Conservation (phyloP, 164 flowering plant species). For the Vitis labrusca region DNA sequence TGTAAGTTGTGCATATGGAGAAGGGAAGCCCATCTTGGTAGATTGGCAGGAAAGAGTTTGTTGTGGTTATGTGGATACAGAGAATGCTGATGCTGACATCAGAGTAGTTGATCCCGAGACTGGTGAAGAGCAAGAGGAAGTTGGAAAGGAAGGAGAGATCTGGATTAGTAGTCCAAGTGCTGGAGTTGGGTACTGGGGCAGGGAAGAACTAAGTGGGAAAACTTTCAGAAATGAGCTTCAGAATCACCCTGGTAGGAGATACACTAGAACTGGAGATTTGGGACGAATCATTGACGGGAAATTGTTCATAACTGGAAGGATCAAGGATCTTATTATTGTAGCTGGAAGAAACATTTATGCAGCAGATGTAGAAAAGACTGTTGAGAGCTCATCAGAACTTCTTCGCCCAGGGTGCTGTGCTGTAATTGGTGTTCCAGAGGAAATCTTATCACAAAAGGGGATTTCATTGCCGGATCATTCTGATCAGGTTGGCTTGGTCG, state of each 20-base stretch:
- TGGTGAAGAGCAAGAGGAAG: constrained; percentile 44
- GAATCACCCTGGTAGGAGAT: constrained; percentile 41
- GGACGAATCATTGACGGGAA: constrained; percentile 64
- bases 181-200: constrained; percentile 84
- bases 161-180: constrained; percentile 88
- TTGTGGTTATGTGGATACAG: constrained; percentile 56
- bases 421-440: constrained; percentile 80
- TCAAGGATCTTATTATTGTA: constrained; percentile 79
- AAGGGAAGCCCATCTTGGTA: constrained; percentile 55
- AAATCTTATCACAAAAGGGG: constrained; percentile 56
- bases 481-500: constrained; percentile 78
- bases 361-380: constrained; percentile 79
- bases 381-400: constrained; percentile 63
- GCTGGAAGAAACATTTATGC: constrained; percentile 79
- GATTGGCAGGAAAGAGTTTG: constrained; percentile 89
- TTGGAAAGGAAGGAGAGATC: constrained; percentile 76
- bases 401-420: constrained; percentile 85
- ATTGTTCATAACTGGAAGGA: constrained; percentile 80
- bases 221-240: constrained; percentile 55
- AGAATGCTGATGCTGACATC: constrained; percentile 56
- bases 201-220: constrained; percentile 49
- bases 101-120: constrained; percentile 74
- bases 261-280: constrained; percentile 71
- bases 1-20: constrained; percentile 78
- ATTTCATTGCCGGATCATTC: constrained; percentile 53